phyloP scores from a whole-genome alignment of 2,329 filamentous ascomycete genomes.

The Apiospora hydei region DNA sequence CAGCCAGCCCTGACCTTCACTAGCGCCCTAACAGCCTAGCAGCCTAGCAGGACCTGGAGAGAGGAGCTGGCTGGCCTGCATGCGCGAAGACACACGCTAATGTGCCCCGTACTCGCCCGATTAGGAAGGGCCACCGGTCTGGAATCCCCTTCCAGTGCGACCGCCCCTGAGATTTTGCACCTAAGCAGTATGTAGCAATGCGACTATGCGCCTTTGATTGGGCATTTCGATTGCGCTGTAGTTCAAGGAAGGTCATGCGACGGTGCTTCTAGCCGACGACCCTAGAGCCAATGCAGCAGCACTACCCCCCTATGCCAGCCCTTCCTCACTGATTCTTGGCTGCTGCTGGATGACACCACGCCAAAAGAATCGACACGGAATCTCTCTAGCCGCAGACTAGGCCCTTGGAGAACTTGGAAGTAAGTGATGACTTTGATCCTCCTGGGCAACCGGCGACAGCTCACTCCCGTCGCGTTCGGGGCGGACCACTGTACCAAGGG shows the following conservation, averaged over 20 bases:
- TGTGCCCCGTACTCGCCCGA: conserved; percentile 2
- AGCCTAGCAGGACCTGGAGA: not conserved
- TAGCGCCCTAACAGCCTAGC: not conserved
- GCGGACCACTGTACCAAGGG: not conserved
- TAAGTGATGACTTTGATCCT: not conserved
- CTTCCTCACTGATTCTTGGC: not conserved
- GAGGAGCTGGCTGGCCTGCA: not conserved
- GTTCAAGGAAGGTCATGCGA: conserved; percentile 10
- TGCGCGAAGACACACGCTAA: not conserved
- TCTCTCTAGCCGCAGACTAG: not conserved
- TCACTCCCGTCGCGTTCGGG: not conserved
- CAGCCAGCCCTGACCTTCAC: not conserved
- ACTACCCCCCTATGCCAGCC: not conserved
- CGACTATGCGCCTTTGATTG: not conserved
- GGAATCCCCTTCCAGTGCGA: not conserved
- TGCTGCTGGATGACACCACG: not conserved
- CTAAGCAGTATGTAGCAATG: not conserved
- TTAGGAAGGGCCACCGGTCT: conserved; percentile 3
- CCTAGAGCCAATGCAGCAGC: not conserved
- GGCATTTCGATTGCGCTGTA: not conserved
- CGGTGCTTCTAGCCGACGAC: not conserved
- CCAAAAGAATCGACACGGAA: not conserved
- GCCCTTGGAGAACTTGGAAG: not conserved
- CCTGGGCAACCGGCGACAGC: conserved; percentile 5
- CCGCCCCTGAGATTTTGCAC: conserved; percentile 12